Percentiles rank a stretch among this genome's conserved stretches.
Evolutionary conservation across 352 stramenopile genomes (phyloP).

Genomic region (Phytopythium litorale): DNA sequence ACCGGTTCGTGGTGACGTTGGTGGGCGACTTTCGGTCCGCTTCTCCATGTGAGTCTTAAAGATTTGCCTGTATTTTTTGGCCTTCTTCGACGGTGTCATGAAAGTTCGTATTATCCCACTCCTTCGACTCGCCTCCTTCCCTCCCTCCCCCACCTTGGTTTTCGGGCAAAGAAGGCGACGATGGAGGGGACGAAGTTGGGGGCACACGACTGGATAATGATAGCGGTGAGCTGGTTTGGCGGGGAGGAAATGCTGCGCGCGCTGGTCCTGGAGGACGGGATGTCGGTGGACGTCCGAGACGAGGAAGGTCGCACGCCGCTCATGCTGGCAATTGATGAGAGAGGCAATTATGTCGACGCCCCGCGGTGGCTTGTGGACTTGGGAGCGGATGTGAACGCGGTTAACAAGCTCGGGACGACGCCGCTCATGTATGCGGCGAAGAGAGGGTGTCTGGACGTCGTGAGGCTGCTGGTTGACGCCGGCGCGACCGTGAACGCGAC

Average conservation of each 20-base stretch:
- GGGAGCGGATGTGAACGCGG: constrained; percentile 2
- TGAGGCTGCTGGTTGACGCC: background rate
- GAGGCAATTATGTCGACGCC: background rate
- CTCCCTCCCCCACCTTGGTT: background rate
- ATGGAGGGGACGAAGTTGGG: background rate
- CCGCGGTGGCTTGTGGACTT: background rate
- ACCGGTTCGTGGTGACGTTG: too few relatives aligned
- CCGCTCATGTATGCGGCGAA: constrained; percentile 4
- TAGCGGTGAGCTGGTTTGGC: background rate
- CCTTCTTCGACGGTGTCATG: too few relatives aligned
- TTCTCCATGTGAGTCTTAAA: too few relatives aligned
- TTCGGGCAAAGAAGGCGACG: background rate
- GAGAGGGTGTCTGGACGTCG: background rate
- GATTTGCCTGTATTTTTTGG: too few relatives aligned
- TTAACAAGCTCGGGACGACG: too few relatives aligned
- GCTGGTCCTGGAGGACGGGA: constrained; percentile 1
- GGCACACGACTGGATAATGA: background rate
- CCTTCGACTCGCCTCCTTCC: too few relatives aligned
- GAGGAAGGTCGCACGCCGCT: background rate
- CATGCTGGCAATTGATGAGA: background rate
- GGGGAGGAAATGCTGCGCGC: background rate
- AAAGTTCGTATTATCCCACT: too few relatives aligned
- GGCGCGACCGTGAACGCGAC: background rate
- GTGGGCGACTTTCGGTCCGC: too few relatives aligned
- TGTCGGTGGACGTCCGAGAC: background rate